Evolutionary conservation across 331 rosid genomes (phyloP).

Genomic region (Malus hybrid): DNA sequence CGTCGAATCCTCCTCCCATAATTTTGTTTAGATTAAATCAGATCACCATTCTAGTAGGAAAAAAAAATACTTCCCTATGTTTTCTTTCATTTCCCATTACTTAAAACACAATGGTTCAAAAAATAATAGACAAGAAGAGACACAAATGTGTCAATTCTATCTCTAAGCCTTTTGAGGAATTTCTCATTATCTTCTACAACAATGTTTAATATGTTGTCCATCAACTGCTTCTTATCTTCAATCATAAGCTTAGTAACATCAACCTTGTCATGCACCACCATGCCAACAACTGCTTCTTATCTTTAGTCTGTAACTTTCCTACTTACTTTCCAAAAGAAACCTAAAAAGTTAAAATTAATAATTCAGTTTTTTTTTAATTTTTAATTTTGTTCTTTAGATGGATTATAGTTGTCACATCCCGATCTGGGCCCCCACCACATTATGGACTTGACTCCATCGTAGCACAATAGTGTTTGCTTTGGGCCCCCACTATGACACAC

Average conservation of each 20-base stretch:
- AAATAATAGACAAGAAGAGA: neutral
- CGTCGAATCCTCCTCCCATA: too few species aligned
- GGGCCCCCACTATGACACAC: too few species aligned
- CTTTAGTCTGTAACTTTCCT: too few species aligned
- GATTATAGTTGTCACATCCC: too few species aligned
- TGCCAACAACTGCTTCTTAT: neutral
- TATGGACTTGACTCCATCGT: too few species aligned
- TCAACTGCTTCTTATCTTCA: conserved; percentile 28
- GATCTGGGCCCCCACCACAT: too few species aligned
- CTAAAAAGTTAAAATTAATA: too few species aligned
- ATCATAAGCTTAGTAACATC: conserved; percentile 29
- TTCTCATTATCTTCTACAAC: conserved; percentile 44
- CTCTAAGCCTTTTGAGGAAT: conserved; percentile 33
- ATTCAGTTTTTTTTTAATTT: too few species aligned
- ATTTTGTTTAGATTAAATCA: neutral
- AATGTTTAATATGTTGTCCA: conserved; percentile 31
- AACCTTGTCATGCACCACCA: conserved; percentile 22
- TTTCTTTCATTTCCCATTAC: neutral
- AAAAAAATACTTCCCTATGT: too few species aligned
- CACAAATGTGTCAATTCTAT: conserved; percentile 28
- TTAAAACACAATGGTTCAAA: neutral
- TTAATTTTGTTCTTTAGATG: too few species aligned
- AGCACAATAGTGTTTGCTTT: too few species aligned
- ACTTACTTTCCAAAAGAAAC: too few species aligned
- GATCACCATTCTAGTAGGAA: neutral